Percentiles rank a stretch among this genome's conserved stretches.
phyloP scores from a whole-genome alignment of 1,139 yeast genomes.

The Blastobotrys buckinghamii region DNA sequence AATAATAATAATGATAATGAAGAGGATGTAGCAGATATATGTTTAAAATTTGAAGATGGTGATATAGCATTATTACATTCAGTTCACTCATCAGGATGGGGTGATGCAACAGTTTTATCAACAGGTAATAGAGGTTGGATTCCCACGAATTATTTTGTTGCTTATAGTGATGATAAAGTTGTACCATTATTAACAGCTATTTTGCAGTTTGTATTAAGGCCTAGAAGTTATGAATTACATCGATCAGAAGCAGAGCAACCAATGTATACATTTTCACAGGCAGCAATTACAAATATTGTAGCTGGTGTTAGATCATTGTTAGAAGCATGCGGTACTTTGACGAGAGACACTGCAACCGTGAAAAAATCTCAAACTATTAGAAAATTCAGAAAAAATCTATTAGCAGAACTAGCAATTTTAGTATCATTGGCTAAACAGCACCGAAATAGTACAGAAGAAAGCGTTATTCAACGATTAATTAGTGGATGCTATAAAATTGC shows the following conservation, averaged over 20 bases:
- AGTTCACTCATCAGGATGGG: conserved; percentile 95
- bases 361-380: conserved; percentile 63
- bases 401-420: conserved; percentile 87
- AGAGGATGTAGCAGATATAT: conserved; percentile 61
- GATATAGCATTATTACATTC: conserved; percentile 86
- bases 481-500: conserved; percentile 69
- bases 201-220: conserved; percentile 69
- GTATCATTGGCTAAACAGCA: conserved; percentile 84
- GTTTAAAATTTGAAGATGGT: conserved; percentile 72
- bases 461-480: conserved; percentile 65
- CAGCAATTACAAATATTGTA: conserved; percentile 54
- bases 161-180: conserved; percentile 47
- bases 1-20: conserved; percentile 13
- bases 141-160: conserved; percentile 79
- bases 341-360: conserved; percentile 76
- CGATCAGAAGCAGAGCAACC: conserved; percentile 12
- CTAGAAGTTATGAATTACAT: conserved; percentile 30
- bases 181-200: conserved; percentile 60
- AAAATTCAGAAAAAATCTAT: conserved; percentile 66
- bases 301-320: conserved; percentile 78
- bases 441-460: conserved; percentile 60
- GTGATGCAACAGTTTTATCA: conserved; percentile 78
- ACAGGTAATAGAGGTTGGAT: conserved; percentile 89
- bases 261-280: conserved; percentile 31
- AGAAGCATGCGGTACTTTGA: conserved; percentile 75